Evolutionary conservation across 176 grass and related monocot genomes (phyloP), one percentile per base, ranked within the genome.

Genomic region (Lolium rigidum): DNA sequence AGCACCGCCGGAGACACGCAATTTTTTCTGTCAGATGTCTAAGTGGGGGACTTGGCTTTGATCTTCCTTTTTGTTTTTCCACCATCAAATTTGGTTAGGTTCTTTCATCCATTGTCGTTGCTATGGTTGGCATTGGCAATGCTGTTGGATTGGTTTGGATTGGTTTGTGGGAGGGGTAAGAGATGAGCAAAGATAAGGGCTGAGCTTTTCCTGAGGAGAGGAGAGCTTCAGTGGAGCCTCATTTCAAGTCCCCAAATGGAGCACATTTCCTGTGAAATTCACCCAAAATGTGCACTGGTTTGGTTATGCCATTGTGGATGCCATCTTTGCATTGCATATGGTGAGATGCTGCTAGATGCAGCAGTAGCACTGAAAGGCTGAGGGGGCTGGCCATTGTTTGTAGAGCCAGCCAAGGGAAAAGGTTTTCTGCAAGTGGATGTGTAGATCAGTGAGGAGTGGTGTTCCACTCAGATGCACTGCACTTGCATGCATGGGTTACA

Each of bases 21-120:
- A 48, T 82, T 95, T 89, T 92, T 92, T 92, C 90, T 88, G 82
- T 64, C 81, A 81, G 84, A 92, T 95, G 93, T 95, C 88, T 90
- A 83, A 80, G 84, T 88, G 88, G 80, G 66, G 74, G 24, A 65
- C 80, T 89, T 92, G 84, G 83, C 54, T 92, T 80, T 28, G 17
- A 88, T 80, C 81, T 88, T 83, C 84, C 61, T 73, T 81, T 85
- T 58, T 2, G 4, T 83, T 63, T 38, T 64, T 31, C 58, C 58
- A 49, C 46, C 44, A 70, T 61, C 63, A 84, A 79, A 84, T 70
- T 84, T 82, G 77, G 18, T 84, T 84, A 85, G 82, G 82, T 85
- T 91, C 77, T 91, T 91, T 88, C 63, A 66, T 66, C 39, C 13
- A 37, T 66, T 37, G 13, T 47, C 71, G 56, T 24, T 85, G 86